A percentile compares a stretch with the other conserved stretches of the same genome.
These are phyloP conservation scores for Falciphora oryzae DNA, from an alignment of 2,329 filamentous ascomycete species.

Conservation along the genomic window DNA sequence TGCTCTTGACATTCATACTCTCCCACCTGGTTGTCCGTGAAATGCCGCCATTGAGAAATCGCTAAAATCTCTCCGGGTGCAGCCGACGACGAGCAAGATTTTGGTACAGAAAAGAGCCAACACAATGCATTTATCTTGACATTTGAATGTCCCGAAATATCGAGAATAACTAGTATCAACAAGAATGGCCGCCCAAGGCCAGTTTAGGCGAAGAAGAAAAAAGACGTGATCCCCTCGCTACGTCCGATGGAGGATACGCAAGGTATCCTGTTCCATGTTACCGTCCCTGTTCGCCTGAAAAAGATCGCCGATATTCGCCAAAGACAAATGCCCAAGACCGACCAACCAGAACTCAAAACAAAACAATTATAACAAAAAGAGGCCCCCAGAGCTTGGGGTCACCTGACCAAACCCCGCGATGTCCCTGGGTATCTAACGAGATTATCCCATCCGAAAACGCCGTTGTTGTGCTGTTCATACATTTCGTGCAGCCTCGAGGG, in stretches of 20 bases:
- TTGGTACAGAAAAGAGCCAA: background rate
- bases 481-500: slow-evolving; percentile 13
- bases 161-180: slow-evolving; percentile 9
- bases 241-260: background rate
- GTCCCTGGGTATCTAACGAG: slow-evolving; percentile 20
- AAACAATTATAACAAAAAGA: slow-evolving; percentile 11
- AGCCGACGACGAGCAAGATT: background rate
- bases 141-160: slow-evolving; percentile 1
- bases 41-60: background rate
- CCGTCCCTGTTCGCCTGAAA: slow-evolving; percentile 1
- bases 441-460: slow-evolving; percentile 14
- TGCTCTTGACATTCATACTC: background rate
- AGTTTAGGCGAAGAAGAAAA: background rate
- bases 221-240: background rate
- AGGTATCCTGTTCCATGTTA: slow-evolving; percentile 2
- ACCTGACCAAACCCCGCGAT: slow-evolving; percentile 7
- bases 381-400: slow-evolving; percentile 9
- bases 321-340: background rate
- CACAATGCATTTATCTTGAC: background rate
- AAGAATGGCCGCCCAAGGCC: background rate
- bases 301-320: slow-evolving; percentile 6
- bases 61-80: background rate
- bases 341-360: slow-evolving; percentile 7
- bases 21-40: background rate
- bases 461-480: slow-evolving; percentile 10